These are phyloP conservation scores for Fusarium foetens DNA, from an alignment of 2,329 filamentous ascomycete species.

Conservation along the genomic window DNA sequence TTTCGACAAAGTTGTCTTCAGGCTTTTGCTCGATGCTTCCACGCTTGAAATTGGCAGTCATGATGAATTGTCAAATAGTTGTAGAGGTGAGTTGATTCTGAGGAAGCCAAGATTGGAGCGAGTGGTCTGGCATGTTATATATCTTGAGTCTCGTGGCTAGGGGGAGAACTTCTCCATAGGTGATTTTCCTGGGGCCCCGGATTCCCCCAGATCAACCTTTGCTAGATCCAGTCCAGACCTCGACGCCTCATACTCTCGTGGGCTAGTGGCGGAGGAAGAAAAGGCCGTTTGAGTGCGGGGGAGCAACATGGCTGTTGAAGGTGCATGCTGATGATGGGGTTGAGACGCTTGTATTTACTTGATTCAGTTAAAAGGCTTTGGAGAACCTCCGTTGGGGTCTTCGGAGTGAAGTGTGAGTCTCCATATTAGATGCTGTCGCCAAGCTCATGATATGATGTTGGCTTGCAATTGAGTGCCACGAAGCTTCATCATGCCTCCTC, in stretches of 20 bases:
- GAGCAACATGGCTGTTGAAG: neutral
- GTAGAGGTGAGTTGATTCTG: neutral
- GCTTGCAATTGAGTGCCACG: no score
- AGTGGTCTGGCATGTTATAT: slow-evolving; percentile 12
- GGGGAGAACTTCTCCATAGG: neutral
- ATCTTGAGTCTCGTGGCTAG: neutral
- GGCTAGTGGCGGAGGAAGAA: slow-evolving; percentile 30
- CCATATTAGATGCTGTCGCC: no score
- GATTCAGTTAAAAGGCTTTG: neutral
- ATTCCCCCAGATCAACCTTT: slow-evolving; percentile 19
- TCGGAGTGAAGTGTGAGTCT: neutral
- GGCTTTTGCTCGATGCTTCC: slow-evolving; percentile 42
- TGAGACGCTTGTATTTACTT: neutral
- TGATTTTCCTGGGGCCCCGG: slow-evolving; percentile 25
- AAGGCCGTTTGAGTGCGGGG: neutral
- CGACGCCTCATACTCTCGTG: neutral
- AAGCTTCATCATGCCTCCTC: neutral
- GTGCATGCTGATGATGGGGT: neutral
- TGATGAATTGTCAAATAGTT: slow-evolving; percentile 1
- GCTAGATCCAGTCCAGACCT: slow-evolving; percentile 1
- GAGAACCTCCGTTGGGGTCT: neutral
- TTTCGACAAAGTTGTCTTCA: slow-evolving; percentile 40
- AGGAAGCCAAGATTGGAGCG: neutral
- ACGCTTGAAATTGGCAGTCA: slow-evolving; percentile 28
- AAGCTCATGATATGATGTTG: neutral